phyloP scores from a whole-genome alignment of 805 yeast species.

The Metschnikowia similis region DNA sequence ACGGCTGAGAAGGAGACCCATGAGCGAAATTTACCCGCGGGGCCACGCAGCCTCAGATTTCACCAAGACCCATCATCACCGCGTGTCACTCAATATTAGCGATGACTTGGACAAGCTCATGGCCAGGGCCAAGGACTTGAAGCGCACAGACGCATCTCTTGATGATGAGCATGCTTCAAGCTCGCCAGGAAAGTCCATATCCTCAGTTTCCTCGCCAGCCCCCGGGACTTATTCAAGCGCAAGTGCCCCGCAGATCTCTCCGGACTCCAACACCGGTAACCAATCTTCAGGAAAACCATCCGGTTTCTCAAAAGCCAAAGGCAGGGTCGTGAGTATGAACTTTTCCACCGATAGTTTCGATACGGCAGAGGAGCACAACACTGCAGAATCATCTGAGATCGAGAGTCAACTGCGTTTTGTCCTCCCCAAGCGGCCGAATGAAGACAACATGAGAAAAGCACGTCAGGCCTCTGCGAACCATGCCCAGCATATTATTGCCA shows the following conservation, averaged over 20 bases:
- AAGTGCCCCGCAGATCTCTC: neutral
- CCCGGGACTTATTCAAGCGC: neutral
- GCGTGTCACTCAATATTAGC: slow-evolving; percentile 25
- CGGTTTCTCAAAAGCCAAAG: neutral
- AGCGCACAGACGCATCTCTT: neutral
- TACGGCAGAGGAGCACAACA: slow-evolving; percentile 12
- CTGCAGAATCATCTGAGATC: neutral
- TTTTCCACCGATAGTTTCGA: slow-evolving; percentile 13
- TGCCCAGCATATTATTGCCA: neutral
- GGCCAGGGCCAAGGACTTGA: slow-evolving; percentile 26
- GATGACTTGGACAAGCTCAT: slow-evolving; percentile 39
- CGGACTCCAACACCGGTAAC: neutral
- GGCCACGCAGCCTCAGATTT: neutral
- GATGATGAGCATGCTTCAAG: neutral
- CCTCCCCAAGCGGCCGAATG: slow-evolving; percentile 16
- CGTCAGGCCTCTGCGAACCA: slow-evolving; percentile 12
- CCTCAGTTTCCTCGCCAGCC: neutral
- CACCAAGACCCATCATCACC: slow-evolving; percentile 5
- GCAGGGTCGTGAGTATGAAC: neutral
- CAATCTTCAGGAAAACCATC: neutral
- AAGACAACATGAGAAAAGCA: slow-evolving; percentile 13
- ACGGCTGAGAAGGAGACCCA: slow-evolving; percentile 36
- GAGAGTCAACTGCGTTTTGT: slow-evolving; percentile 1
- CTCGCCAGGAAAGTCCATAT: neutral
- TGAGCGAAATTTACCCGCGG: slow-evolving; percentile 20